Evolutionary conservation across 2,329 filamentous ascomycete species (phyloP).

Genomic region (Chrysosporium keratinophilum): DNA sequence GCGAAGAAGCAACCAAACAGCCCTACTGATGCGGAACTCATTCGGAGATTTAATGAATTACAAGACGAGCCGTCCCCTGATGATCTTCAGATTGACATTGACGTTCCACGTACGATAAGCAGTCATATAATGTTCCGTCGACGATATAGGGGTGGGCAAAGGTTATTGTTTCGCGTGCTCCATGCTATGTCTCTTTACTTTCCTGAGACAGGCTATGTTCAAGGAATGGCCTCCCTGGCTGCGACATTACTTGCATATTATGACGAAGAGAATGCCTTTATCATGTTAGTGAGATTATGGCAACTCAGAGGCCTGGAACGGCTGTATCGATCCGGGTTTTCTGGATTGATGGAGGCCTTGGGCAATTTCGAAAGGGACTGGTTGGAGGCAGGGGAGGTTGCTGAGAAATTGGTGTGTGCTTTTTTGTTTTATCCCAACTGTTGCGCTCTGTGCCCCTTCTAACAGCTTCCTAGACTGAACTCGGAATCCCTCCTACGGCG

Average conservation of each 20-base stretch:
- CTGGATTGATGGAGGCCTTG: constrained; percentile 74
- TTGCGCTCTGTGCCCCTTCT: background rate
- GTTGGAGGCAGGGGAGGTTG: constrained; percentile 69
- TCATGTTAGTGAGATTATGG: constrained; percentile 96
- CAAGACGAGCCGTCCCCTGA: constrained; percentile 69
- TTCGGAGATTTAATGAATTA: constrained; percentile 60
- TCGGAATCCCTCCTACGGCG: constrained; percentile 75
- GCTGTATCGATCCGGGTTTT: constrained; percentile 75
- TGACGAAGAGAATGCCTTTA: constrained; percentile 85
- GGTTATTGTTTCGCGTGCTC: constrained; percentile 81
- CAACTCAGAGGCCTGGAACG: constrained; percentile 73
- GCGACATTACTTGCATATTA: constrained; percentile 93
- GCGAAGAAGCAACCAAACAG: constrained; percentile 55
- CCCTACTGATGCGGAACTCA: constrained; percentile 59
- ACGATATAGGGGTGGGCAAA: constrained; percentile 83
- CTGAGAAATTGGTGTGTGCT: constrained; percentile 61
- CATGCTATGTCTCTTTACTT: constrained; percentile 88
- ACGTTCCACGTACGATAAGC: constrained; percentile 89
- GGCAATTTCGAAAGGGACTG: constrained; percentile 76
- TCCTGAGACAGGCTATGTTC: constrained; percentile 84
- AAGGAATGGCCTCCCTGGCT: constrained; percentile 91
- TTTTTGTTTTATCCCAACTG: constrained; percentile 8
- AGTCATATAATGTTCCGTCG: constrained; percentile 94
- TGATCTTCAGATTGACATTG: constrained; percentile 92
- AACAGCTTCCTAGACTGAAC: constrained; percentile 49